Evolutionary conservation across 1,284 basidiomycete genomes (phyloP).

Genomic region (Austroboletus novae-zelandiae): DNA sequence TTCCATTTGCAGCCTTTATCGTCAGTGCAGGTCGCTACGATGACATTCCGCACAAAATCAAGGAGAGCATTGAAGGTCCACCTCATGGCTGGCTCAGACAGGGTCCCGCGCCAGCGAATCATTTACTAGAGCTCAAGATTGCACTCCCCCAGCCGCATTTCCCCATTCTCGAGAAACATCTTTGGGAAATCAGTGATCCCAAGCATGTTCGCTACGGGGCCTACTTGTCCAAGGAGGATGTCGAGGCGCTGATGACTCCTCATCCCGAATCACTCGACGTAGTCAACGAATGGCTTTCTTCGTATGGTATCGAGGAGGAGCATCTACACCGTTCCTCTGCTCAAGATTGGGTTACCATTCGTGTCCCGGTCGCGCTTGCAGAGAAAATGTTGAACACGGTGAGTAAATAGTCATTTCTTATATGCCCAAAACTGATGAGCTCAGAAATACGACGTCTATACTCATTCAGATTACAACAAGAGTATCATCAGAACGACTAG

Average conservation of each 20-base stretch:
- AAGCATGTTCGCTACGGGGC: conserved; percentile 61
- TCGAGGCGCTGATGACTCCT: conserved; percentile 59
- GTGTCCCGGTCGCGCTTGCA: conserved; percentile 55
- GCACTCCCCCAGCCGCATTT: conserved; percentile 66
- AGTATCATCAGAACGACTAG: conserved; percentile 61
- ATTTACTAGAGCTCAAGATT: conserved; percentile 23
- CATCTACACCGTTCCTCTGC: conserved; percentile 55
- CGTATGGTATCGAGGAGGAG: conserved; percentile 50
- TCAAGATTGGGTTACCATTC: conserved; percentile 66
- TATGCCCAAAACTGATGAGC: background rate
- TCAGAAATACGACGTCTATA: conserved; percentile 64
- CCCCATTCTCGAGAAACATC: conserved; percentile 52
- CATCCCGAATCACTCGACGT: conserved; percentile 47
- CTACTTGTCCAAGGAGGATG: conserved; percentile 63
- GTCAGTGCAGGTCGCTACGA: conserved; percentile 4
- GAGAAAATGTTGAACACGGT: conserved; percentile 72
- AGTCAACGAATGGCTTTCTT: conserved; percentile 62
- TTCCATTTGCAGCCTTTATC: conserved; percentile 44
- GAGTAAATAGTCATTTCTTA: conserved; percentile 18
- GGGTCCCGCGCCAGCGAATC: conserved; percentile 10
- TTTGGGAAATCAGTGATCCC: conserved; percentile 69
- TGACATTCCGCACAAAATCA: conserved; percentile 11
- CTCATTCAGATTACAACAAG: conserved; percentile 51
- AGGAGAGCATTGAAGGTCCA: conserved; percentile 20
- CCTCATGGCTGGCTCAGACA: conserved; percentile 20